Evolutionary conservation across 2,329 filamentous ascomycete genomes (phyloP).

Genomic region (Teratosphaeria viscida): DNA sequence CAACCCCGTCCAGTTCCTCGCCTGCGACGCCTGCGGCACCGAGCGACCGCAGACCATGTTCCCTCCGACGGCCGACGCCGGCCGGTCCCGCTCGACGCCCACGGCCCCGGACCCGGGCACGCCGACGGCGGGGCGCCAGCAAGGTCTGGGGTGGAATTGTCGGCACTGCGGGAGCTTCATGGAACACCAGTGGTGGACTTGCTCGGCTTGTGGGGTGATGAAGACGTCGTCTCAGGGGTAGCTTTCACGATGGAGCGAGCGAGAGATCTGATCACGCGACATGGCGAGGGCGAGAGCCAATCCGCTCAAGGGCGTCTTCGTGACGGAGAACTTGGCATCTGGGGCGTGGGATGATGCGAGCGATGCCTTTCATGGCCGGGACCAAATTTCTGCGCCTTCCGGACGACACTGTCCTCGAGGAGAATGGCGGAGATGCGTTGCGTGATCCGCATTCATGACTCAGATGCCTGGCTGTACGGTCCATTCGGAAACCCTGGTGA

Average conservation of each 20-base stretch:
- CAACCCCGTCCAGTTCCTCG: slow-evolving; percentile 49
- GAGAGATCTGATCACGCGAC: background rate
- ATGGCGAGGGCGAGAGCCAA: too few relatives aligned
- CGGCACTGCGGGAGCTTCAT: slow-evolving; percentile 49
- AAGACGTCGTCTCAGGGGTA: slow-evolving; percentile 38
- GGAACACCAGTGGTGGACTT: slow-evolving; percentile 57
- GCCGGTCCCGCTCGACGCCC: background rate
- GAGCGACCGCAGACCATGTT: slow-evolving; percentile 36
- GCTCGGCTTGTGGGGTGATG: slow-evolving; percentile 49
- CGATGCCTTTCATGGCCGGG: too few relatives aligned
- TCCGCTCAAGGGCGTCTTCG: too few relatives aligned
- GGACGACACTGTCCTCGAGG: too few relatives aligned
- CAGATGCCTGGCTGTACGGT: too few relatives aligned
- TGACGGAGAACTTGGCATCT: too few relatives aligned
- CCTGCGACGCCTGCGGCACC: slow-evolving; percentile 50
- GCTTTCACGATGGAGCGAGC: background rate
- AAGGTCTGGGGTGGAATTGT: slow-evolving; percentile 50
- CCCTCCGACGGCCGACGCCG: slow-evolving; percentile 20
- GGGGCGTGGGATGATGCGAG: too few relatives aligned
- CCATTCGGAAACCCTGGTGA: too few relatives aligned
- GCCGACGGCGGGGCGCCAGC: slow-evolving; percentile 15
- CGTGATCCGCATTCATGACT: too few relatives aligned
- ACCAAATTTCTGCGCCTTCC: too few relatives aligned
- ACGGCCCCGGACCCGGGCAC: too few relatives aligned
- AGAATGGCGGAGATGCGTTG: too few relatives aligned